phyloP scores from a whole-genome alignment of 148 eudicot species.

The Suaeda aralocaspica region DNA sequence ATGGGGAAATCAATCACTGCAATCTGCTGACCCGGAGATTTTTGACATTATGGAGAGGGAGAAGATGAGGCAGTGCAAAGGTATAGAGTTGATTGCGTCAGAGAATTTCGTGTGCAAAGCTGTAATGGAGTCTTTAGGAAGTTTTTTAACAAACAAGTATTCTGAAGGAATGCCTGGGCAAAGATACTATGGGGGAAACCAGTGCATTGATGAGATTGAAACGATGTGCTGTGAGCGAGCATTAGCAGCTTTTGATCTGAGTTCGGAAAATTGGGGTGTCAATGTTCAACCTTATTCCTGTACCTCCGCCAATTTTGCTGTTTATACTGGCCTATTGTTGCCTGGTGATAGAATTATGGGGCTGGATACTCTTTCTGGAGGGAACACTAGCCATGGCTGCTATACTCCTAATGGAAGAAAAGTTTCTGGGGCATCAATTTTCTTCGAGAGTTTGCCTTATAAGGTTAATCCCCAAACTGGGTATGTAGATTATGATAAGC shows the following conservation, averaged over 20 bases:
- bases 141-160: conserved; percentile 81
- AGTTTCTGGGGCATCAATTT: conserved; percentile 90
- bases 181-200: conserved; percentile 81
- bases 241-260: conserved; percentile 68
- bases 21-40: conserved; percentile 70
- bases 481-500: conserved; percentile 68
- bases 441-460: conserved; percentile 82
- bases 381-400: conserved; percentile 86
- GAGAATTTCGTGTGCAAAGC: conserved; percentile 92
- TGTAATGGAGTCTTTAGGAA: conserved; percentile 87
- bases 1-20: conserved; percentile 71
- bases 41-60: conserved; percentile 72
- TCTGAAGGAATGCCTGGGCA: conserved; percentile 92
- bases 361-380: conserved; percentile 81
- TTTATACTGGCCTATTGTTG: conserved; percentile 67
- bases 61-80: conserved; percentile 65
- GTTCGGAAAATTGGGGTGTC: conserved; percentile 74
- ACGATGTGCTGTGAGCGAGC: conserved; percentile 69
- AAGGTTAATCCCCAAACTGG: conserved; percentile 78
- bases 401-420: conserved; percentile 86
- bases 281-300: conserved; percentile 95
- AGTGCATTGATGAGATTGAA: conserved; percentile 84
- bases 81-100: conserved; percentile 86
- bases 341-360: conserved; percentile 97
- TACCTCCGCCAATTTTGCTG: conserved; percentile 86